Conservation (phyloP, 768 basidiomycete genomes). For the Tremella mesenterica region DNA sequence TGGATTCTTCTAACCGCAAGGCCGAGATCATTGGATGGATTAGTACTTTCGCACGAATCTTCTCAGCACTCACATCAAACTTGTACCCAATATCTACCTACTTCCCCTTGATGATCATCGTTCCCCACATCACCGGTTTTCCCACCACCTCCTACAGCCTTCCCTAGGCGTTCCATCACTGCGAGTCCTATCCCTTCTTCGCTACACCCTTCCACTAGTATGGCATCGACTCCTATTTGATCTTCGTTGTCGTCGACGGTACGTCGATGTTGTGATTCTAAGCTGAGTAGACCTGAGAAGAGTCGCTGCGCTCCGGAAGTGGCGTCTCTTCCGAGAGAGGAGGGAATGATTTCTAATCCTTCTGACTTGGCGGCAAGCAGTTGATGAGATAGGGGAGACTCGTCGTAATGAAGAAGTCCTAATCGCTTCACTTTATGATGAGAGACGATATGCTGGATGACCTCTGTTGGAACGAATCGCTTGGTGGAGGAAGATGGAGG, state of each 20-base stretch:
- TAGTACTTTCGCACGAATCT: no score
- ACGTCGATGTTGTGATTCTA: conserved; percentile 50
- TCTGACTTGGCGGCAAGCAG: not conserved
- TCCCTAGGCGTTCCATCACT: conserved; percentile 85
- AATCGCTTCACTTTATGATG: conserved; percentile 1
- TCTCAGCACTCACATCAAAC: no score
- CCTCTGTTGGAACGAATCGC: not conserved
- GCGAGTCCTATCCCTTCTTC: conserved; percentile 80
- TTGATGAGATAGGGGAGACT: conserved; percentile 20
- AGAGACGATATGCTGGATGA: not conserved
- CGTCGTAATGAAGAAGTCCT: conserved; percentile 32
- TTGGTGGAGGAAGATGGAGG: conserved; percentile 45
- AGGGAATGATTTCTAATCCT: conserved; percentile 12
- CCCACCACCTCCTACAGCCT: conserved; percentile 64
- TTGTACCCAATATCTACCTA: conserved; percentile 35
- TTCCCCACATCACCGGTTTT: conserved; percentile 14
- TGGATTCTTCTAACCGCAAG: no score
- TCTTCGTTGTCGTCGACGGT: not conserved
- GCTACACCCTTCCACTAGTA: conserved; percentile 72
- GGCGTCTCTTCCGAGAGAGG: conserved; percentile 44
- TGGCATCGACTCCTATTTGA: conserved; percentile 73
- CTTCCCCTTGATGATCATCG: not conserved
- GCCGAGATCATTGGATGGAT: no score
- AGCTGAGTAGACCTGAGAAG: conserved; percentile 74
- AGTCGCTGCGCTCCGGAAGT: conserved; percentile 66